These are phyloP conservation scores for Arthrobotrys pseudoclavata DNA, from an alignment of 2,329 filamentous ascomycete species.

Conservation along the genomic window DNA sequence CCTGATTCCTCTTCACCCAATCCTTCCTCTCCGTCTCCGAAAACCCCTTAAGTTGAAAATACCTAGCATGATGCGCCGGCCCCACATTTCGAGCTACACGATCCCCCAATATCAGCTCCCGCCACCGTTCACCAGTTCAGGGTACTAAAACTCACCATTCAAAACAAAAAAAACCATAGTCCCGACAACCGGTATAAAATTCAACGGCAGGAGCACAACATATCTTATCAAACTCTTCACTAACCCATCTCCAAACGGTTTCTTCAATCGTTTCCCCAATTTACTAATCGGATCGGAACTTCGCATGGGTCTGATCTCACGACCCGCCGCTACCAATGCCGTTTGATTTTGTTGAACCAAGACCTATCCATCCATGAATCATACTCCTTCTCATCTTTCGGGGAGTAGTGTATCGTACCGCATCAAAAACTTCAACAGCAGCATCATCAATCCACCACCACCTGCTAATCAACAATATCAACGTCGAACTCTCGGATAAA, in stretches of 20 bases:
- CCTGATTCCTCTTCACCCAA: conserved; percentile 78
- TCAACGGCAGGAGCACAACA: conserved; percentile 87
- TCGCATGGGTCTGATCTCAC: conserved; percentile 74
- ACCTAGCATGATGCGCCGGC: conserved; percentile 74
- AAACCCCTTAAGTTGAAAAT: conserved; percentile 94
- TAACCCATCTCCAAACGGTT: conserved; percentile 71
- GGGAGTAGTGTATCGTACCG: conserved; percentile 65
- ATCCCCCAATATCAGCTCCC: conserved; percentile 63
- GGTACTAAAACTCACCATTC: conserved; percentile 71
- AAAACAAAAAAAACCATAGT: conserved; percentile 83
- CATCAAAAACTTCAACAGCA: conserved; percentile 48
- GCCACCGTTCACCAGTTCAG: neutral
- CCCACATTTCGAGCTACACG: conserved; percentile 67
- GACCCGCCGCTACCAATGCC: conserved; percentile 78
- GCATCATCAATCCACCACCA: conserved; percentile 56
- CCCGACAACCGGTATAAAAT: conserved; percentile 91
- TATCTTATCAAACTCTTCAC: conserved; percentile 78
- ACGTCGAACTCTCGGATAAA: conserved; percentile 65
- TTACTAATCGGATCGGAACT: conserved; percentile 69
- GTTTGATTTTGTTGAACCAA: conserved; percentile 72
- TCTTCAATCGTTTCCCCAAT: conserved; percentile 72
- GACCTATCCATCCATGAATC: conserved; percentile 68
- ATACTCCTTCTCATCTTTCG: neutral
- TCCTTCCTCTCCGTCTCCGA: conserved; percentile 74
- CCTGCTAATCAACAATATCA: conserved; percentile 65